Evolutionary conservation across 495 filamentous ascomycete genomes (phyloP).

Genomic region (Massariosphaeria phaeospora): DNA sequence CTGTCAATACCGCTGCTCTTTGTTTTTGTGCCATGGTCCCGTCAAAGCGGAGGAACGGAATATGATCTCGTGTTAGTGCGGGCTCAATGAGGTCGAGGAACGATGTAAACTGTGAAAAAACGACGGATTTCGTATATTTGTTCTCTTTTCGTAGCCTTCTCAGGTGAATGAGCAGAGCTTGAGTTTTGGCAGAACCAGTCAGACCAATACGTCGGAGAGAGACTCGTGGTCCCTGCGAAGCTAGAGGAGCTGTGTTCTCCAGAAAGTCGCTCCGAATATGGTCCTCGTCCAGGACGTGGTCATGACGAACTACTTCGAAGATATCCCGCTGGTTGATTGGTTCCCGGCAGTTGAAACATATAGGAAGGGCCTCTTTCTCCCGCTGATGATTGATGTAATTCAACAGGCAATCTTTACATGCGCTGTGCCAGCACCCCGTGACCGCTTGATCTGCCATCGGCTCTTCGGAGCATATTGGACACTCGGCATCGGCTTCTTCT

Average conservation of each 20-base stretch:
- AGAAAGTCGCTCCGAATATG: slow-evolving; percentile 34
- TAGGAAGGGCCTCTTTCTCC: slow-evolving; percentile 64
- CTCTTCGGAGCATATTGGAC: slow-evolving; percentile 90
- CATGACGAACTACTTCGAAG: slow-evolving; percentile 76
- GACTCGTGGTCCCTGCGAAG: slow-evolving; percentile 54
- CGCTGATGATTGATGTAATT: slow-evolving; percentile 84
- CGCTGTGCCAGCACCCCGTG: slow-evolving; percentile 93
- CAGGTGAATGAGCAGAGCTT: slow-evolving; percentile 69
- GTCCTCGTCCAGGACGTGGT: slow-evolving; percentile 34
- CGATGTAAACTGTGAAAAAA: slow-evolving; percentile 95
- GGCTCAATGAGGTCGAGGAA: slow-evolving; percentile 88
- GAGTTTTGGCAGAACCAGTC: slow-evolving; percentile 82
- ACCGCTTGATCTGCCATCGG: slow-evolving; percentile 91
- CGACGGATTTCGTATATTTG: slow-evolving; percentile 75
- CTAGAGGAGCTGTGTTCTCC: slow-evolving; percentile 29
- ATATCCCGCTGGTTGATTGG: slow-evolving; percentile 76
- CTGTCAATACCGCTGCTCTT: slow-evolving; percentile 65
- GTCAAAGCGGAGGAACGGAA: slow-evolving; percentile 81
- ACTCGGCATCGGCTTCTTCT: slow-evolving; percentile 80
- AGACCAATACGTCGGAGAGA: slow-evolving; percentile 74
- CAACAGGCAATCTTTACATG: slow-evolving; percentile 84
- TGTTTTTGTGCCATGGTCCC: slow-evolving; percentile 83
- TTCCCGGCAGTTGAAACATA: slow-evolving; percentile 85
- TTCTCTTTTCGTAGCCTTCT: slow-evolving; percentile 55
- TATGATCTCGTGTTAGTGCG: slow-evolving; percentile 62